Conservation (phyloP, 2,329 filamentous ascomycete genomes). For the Shiraia bambusicola region DNA sequence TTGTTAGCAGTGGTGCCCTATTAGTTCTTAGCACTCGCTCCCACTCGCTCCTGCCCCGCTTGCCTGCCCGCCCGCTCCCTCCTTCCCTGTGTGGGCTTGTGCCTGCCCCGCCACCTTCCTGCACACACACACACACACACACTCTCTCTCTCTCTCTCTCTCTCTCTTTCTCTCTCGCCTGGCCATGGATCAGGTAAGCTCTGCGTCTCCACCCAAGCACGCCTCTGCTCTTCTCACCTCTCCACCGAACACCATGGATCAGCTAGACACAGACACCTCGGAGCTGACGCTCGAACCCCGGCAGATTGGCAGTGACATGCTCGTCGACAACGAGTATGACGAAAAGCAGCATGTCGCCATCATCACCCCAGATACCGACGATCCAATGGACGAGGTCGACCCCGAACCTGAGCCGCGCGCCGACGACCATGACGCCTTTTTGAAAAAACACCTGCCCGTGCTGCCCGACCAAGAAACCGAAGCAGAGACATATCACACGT, state of each 20-base stretch:
- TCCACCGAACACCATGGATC: constrained; percentile 2
- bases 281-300: constrained; percentile 6
- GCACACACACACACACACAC: too few relatives aligned
- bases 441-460: constrained; percentile 72
- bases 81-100: constrained; percentile 7
- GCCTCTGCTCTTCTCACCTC: constrained; percentile 1
- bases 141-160: too few relatives aligned
- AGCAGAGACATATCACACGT: constrained; percentile 75
- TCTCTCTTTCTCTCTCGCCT: too few relatives aligned
- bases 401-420: constrained; percentile 56
- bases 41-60: neutral
- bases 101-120: constrained; percentile 17
- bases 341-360: constrained; percentile 64
- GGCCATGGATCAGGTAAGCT: constrained; percentile 45
- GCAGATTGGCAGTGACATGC: constrained; percentile 63
- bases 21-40: too few relatives aligned
- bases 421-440: constrained; percentile 77
- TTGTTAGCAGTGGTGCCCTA: too few relatives aligned
- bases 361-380: constrained; percentile 61
- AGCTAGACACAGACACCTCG: constrained; percentile 9
- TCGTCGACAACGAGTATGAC: constrained; percentile 64
- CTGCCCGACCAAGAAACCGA: constrained; percentile 79
- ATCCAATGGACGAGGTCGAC: constrained; percentile 58
- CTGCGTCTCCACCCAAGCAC: constrained; percentile 3
- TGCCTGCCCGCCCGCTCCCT: constrained; percentile 13